phyloP scores from a whole-genome alignment of 2,329 filamentous ascomycete genomes.

The Colletotrichum sp. region DNA sequence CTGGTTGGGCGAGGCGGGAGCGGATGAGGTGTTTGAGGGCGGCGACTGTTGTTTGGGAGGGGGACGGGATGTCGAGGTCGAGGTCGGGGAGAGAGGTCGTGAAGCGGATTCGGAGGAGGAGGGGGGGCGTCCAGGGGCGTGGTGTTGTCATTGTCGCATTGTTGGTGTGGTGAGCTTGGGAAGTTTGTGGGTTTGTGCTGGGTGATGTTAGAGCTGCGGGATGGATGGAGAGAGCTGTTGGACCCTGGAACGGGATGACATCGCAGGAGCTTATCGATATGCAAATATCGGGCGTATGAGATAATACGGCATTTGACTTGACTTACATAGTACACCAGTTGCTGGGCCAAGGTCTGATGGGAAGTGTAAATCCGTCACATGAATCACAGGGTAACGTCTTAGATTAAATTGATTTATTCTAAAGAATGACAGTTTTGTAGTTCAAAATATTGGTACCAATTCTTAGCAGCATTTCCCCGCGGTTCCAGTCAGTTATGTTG shows the following conservation, averaged over 20 bases:
- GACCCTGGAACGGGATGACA: neutral
- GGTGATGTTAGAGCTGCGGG: neutral
- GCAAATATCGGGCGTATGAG: neutral
- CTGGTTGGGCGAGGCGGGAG: conserved; percentile 64
- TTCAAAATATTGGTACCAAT: neutral
- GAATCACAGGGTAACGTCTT: fast-evolving
- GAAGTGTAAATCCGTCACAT: neutral
- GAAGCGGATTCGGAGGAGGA: conserved; percentile 90
- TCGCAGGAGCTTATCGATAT: neutral
- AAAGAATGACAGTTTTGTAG: neutral
- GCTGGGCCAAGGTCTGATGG: no score
- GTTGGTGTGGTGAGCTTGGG: neutral
- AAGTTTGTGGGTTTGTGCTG: neutral
- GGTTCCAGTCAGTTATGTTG: neutral
- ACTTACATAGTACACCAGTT: neutral
- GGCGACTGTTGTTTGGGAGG: conserved; percentile 73
- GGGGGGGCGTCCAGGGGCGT: conserved; percentile 39
- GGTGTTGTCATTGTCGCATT: conserved; percentile 5
- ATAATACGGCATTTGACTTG: neutral
- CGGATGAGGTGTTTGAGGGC: conserved; percentile 86
- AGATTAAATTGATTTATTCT: neutral
- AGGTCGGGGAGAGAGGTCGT: conserved; percentile 85
- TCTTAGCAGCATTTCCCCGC: neutral
- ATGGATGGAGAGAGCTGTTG: neutral
- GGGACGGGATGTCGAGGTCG: conserved; percentile 74